Percentiles rank a stretch among this genome's conserved stretches.
Evolutionary conservation across 352 stramenopile genomes (phyloP).

Genomic region (Phytophthora sojae): DNA sequence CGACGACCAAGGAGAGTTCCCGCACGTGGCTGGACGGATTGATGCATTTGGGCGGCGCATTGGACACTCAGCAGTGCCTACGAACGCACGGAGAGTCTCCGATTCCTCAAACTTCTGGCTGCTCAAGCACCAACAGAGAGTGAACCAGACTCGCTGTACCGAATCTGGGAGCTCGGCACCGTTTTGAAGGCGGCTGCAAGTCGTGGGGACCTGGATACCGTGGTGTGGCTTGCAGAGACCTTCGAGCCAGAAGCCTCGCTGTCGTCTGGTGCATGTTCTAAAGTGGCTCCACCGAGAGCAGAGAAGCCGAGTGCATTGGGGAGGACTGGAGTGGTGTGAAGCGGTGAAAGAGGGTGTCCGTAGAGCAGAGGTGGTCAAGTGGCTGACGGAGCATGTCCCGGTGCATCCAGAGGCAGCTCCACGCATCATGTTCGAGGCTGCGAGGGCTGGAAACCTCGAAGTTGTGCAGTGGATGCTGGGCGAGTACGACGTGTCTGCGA

Average conservation of each 20-base stretch:
- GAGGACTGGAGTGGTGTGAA: neutral
- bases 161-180: neutral
- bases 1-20: neutral
- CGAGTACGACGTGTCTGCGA: neutral
- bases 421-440: neutral
- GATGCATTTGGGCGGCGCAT: neutral
- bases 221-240: neutral
- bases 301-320: neutral
- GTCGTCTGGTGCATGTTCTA: neutral
- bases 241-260: neutral
- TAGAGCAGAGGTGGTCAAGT: constrained; percentile 10
- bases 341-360: neutral
- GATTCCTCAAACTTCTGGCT: neutral
- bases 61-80: neutral
- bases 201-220: neutral
- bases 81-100: neutral
- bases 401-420: neutral
- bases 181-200: neutral
- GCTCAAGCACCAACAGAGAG: neutral
- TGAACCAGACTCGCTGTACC: neutral
- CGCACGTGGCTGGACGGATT: neutral
- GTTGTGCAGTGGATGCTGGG: neutral
- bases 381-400: neutral
- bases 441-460: neutral
- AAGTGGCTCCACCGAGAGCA: neutral